Conservation (phyloP, 805 yeast genomes). For the Yamadazyma scolyti region DNA sequence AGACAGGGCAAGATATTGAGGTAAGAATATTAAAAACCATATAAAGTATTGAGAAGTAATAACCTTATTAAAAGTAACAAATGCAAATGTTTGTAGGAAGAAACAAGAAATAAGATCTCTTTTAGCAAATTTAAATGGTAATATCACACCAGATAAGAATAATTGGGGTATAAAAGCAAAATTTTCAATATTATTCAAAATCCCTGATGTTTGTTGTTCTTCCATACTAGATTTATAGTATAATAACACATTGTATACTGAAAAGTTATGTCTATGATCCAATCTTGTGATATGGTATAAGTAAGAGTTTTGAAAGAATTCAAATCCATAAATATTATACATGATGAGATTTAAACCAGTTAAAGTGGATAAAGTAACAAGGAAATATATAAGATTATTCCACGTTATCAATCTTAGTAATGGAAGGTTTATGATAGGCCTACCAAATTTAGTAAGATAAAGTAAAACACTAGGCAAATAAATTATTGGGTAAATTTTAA, state of each 20-base stretch:
- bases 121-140: slow-evolving; percentile 49
- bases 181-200: slow-evolving; percentile 37
- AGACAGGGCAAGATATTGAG: slow-evolving; percentile 59
- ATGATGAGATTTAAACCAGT: slow-evolving; percentile 48
- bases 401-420: slow-evolving; percentile 37
- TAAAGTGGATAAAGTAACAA: slow-evolving; percentile 43
- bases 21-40: slow-evolving; percentile 87
- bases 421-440: slow-evolving; percentile 22
- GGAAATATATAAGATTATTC: slow-evolving; percentile 21
- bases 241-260: slow-evolving; percentile 74
- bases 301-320: slow-evolving; percentile 74
- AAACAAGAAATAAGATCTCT: slow-evolving; percentile 28
- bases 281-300: slow-evolving; percentile 76
- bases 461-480: slow-evolving; percentile 72
- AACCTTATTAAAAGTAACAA: slow-evolving; percentile 50
- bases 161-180: slow-evolving; percentile 86
- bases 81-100: slow-evolving; percentile 41
- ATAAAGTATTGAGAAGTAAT: slow-evolving; percentile 93
- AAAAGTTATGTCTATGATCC: slow-evolving; percentile 95
- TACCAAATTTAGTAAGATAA: slow-evolving; percentile 26
- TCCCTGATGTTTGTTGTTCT: slow-evolving; percentile 1
- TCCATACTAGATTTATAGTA: slow-evolving; percentile 51
- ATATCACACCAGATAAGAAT: slow-evolving; percentile 48
- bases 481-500: slow-evolving; percentile 88
- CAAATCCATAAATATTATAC: slow-evolving; percentile 69